Base-by-base conservation (phyloP, 1,139 yeast genomes). In the Arxiozyma telluris region DNA sequence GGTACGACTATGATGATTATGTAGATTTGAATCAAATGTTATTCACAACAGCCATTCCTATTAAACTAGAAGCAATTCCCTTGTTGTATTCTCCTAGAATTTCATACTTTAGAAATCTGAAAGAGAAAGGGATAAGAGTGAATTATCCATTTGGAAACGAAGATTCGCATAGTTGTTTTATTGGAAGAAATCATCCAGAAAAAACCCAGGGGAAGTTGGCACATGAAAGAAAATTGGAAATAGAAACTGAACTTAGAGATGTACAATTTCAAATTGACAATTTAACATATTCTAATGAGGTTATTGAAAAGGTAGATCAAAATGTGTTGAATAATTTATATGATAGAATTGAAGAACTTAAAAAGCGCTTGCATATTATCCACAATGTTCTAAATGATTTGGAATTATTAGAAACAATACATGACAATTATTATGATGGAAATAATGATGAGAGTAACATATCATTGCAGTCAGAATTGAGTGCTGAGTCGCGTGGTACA, bases 1-100 rank as follows among this genome's bases (percentile, higher is more conserved):
- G 97, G 97, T 74, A 81, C 53, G 96, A 90, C 63, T 73, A 76
- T 49, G 86, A 87, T 57, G 97, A 90, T 67, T 90, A 81, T 60
- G 73, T 81, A 20, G 96, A 90, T 63, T 65, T 89, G 47, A 88
- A 82, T 65, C 74, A 76, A 51, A 71, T 78, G n/a, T 73, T 77
- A 17, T 65, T 78, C 1, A 71, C 75, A 2, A 73, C 79, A 4
- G 74, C 78, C 1, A 70, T 76, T 48, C 94, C 95, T 0, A 43
- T 61, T 7, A 74, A 75, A 50, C 78, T 89, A 53, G 75, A 75
- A 42, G 77, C 86, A 0, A 63, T 78, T 18, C 93, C 94, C 1
- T 76, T 90, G 58, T 75, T 87, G 49, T 80, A 74, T 57, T 75
- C 93, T 2, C 96, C 96, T 0, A 75, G 85, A 56, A 82, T 87